Conservation (phyloP, 345 rosid species). For the Salix koriyanagi region DNA sequence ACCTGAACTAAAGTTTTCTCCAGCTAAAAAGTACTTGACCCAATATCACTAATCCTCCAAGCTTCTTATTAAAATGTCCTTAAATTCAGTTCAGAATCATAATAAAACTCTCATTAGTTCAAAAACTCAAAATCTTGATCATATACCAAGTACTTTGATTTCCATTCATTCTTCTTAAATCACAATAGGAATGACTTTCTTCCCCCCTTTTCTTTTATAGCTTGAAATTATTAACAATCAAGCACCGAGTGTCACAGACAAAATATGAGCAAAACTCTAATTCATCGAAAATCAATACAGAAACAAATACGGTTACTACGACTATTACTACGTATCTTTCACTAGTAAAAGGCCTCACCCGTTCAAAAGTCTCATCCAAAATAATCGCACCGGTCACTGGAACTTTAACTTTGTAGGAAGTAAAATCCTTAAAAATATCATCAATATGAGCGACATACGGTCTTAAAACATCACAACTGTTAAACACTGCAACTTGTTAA, state of each 20-base stretch:
- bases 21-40: neutral
- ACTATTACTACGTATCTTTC: neutral
- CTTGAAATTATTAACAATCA: neutral
- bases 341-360: slow-evolving; percentile 50
- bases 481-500: slow-evolving; percentile 63
- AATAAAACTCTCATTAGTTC: neutral
- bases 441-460: slow-evolving; percentile 91
- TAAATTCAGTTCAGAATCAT: neutral
- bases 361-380: slow-evolving; percentile 83
- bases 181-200: neutral
- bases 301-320: neutral
- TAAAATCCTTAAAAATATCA: slow-evolving; percentile 94
- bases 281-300: neutral
- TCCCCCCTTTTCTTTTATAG: neutral
- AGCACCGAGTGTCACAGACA: neutral
- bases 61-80: neutral
- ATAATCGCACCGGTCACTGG: slow-evolving; percentile 98
- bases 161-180: neutral
- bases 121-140: neutral
- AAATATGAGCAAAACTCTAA: neutral
- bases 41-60: neutral
- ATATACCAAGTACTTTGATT: neutral
- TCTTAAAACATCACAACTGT: slow-evolving; percentile 81
- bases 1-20: neutral
- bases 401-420: slow-evolving; percentile 94